Conservation (phyloP, 1,139 yeast species). For the Debaryomyces sp. region DNA sequence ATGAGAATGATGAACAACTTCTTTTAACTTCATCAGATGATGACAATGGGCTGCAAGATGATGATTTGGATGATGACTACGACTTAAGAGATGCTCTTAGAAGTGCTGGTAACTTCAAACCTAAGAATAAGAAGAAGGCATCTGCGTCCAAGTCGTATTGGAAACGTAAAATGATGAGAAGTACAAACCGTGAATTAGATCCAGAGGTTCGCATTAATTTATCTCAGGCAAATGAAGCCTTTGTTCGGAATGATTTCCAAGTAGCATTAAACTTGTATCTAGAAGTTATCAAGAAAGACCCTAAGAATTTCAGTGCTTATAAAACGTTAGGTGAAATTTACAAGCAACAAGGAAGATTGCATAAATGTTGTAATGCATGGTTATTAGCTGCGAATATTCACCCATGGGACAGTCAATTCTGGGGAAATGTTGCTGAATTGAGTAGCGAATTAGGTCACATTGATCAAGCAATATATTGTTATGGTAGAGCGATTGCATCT, state of each 20-base stretch:
- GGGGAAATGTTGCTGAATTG: slow-evolving; percentile 83
- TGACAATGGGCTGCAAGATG: slow-evolving; percentile 20
- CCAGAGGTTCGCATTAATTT: slow-evolving; percentile 70
- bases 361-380: slow-evolving; percentile 82
- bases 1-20: slow-evolving; percentile 14
- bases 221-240: slow-evolving; percentile 79
- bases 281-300: slow-evolving; percentile 78
- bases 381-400: slow-evolving; percentile 81
- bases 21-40: slow-evolving; percentile 24
- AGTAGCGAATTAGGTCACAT: slow-evolving; percentile 71
- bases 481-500: slow-evolving; percentile 68
- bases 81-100: slow-evolving; percentile 64
- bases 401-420: slow-evolving; percentile 75
- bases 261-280: slow-evolving; percentile 67
- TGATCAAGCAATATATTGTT: slow-evolving; percentile 84
- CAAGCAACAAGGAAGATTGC: slow-evolving; percentile 63
- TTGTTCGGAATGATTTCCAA: slow-evolving; percentile 65
- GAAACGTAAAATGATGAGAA: slow-evolving; percentile 36
- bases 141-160: slow-evolving; percentile 34
- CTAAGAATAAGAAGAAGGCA: slow-evolving; percentile 43
- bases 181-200: slow-evolving; percentile 53
- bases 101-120: slow-evolving; percentile 61
- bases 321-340: slow-evolving; percentile 85
- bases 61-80: slow-evolving; percentile 45
- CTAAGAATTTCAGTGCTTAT: slow-evolving; percentile 79